These are phyloP conservation scores for Debaryomyces hansenii DNA, from an alignment of 805 yeast genomes.

Conservation along the genomic window DNA sequence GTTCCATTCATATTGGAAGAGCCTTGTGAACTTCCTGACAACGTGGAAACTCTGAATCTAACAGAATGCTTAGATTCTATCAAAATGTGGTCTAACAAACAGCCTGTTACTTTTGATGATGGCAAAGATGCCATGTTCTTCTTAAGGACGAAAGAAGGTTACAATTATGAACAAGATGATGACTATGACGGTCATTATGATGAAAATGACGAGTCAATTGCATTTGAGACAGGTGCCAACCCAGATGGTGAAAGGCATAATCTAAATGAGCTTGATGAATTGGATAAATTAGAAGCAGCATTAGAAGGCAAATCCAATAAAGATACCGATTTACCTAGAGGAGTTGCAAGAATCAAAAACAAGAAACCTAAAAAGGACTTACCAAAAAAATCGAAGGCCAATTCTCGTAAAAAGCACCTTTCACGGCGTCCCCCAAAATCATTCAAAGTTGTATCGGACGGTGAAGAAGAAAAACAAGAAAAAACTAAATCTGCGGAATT, in stretches of 20 bases:
- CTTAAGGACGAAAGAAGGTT: constrained; percentile 24
- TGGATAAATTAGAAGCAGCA: constrained; percentile 40
- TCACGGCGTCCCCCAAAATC: constrained; percentile 21
- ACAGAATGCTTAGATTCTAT: constrained; percentile 35
- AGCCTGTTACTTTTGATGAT: constrained; percentile 34
- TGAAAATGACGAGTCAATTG: constrained; percentile 28
- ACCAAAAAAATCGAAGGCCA: constrained; percentile 2
- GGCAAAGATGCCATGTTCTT: constrained; percentile 36
- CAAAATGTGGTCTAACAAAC: constrained; percentile 38
- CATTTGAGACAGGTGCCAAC: constrained; percentile 27
- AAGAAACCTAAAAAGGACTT: constrained; percentile 6
- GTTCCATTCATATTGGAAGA: constrained; percentile 42
- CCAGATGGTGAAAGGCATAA: constrained; percentile 8
- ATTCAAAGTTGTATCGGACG: constrained; percentile 29
- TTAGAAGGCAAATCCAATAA: constrained; percentile 18
- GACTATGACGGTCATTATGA: constrained; percentile 30
- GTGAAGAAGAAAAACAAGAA: constrained; percentile 6
- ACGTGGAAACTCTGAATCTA: constrained; percentile 30
- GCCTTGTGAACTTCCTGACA: constrained; percentile 36
- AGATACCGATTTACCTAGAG: constrained; percentile 16
- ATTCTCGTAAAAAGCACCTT: constrained; percentile 10
- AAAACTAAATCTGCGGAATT: constrained; percentile 50
- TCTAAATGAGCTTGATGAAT: constrained; percentile 26
- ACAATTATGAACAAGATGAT: constrained; percentile 12
- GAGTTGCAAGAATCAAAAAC: constrained; percentile 26